Base-by-base conservation (phyloP, 2,329 filamentous ascomycete species). In the Xylaria sp. region DNA sequence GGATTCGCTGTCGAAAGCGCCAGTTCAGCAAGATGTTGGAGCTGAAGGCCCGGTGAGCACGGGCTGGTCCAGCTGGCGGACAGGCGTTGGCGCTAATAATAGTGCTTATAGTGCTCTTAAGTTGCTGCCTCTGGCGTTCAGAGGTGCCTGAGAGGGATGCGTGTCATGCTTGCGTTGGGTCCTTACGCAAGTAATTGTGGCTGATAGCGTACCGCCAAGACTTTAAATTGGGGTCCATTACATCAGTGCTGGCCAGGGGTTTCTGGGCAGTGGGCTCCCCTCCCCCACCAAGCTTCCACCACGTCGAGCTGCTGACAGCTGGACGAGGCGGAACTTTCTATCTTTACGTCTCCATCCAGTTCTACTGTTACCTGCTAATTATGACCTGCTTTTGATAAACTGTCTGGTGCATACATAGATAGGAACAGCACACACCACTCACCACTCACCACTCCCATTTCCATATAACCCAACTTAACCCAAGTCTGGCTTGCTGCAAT, bases 141-240 rank as follows among this genome's bases (percentile, higher is more conserved):
- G 52, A 70, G 61, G 62, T 63, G 70, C 68, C 59, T 71, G 65
- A 68, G 39, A 60, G 66, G 59, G 52, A 59, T 64, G 69, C 66
- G 67, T 69, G 66, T 69, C 66, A 66, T 71, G 67, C 66, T 66
- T 67, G 67, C 67, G 69, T 69, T 66, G 63, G 69, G 60, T 63
- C 66, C 72, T 78, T 78, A 79, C 78, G 79, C 78, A 79, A 79
- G 72, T 74, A 69, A 71, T 59, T 76, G 78, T 78, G 78, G 78
- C 78, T 78, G 74, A 75, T 73, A 72, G 46, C 20, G 66, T 56
- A 15, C 61, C 59, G 70, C 72, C 70, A 72, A 67, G 52, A 57
- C 20, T 48, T 57, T 41, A 46, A 55, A 30, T 10, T 25, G 43
- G 36, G 41, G 64, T 25, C 39, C 62, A 79, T 79, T 79, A 79